phyloP scores from a whole-genome alignment of 2,329 filamentous ascomycete genomes.

The Curvularia hawaiiensis region DNA sequence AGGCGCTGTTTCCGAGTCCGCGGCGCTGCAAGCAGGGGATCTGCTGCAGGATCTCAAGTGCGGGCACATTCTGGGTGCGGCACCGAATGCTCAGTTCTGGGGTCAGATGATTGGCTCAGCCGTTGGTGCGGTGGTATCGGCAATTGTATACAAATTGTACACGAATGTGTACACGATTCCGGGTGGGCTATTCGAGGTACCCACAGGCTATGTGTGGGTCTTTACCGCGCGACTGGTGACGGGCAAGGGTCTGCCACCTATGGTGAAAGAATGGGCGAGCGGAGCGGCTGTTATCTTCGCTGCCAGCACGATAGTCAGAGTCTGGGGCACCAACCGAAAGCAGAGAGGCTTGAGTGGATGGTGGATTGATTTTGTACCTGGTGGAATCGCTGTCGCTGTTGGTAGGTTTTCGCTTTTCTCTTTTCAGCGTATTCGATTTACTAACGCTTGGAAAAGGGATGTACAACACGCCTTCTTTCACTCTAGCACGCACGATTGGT shows the following conservation, averaged over 20 bases:
- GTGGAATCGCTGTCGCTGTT: slow-evolving; percentile 94
- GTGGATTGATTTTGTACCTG: slow-evolving; percentile 81
- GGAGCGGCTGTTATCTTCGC: slow-evolving; percentile 78
- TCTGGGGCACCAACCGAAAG: slow-evolving; percentile 42
- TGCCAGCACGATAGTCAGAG: slow-evolving; percentile 70
- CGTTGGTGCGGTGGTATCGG: slow-evolving; percentile 83
- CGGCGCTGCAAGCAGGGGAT: slow-evolving; percentile 92
- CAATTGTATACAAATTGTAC: slow-evolving; percentile 87
- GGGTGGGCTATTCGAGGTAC: slow-evolving; percentile 87
- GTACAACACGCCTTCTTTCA: slow-evolving; percentile 98
- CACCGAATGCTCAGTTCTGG: slow-evolving; percentile 94
- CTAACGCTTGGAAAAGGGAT: slow-evolving; percentile 64
- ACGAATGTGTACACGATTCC: slow-evolving; percentile 89
- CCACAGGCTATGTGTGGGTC: slow-evolving; percentile 95
- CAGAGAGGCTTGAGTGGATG: slow-evolving; percentile 44
- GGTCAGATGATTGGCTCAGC: slow-evolving; percentile 92
- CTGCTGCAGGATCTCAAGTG: slow-evolving; percentile 98
- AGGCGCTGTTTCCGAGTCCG: slow-evolving; percentile 82
- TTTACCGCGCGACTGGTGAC: slow-evolving; percentile 94
- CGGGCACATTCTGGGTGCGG: slow-evolving; percentile 87
- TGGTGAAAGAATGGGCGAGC: slow-evolving; percentile 80
- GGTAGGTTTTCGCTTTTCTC: slow-evolving; percentile 57
- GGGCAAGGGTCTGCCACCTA: slow-evolving; percentile 81
- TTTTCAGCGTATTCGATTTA: background rate
- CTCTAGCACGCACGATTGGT: slow-evolving; percentile 82